Evolutionary conservation across 2,329 filamentous ascomycete species (phyloP).

Genomic region (Bipolaris gigantea): DNA sequence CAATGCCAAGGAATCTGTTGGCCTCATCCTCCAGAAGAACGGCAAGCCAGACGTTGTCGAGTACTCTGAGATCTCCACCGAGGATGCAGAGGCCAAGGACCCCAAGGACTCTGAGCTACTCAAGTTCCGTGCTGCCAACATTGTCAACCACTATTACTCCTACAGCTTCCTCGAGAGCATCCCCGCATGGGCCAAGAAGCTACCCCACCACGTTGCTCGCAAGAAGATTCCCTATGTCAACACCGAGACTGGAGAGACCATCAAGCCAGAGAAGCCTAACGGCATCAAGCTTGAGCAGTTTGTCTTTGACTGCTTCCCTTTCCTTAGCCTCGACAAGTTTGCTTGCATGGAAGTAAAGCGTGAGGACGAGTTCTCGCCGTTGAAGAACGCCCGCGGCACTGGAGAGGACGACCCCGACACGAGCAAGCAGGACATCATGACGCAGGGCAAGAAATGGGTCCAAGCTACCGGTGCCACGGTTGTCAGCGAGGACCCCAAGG

Average conservation of each 20-base stretch:
- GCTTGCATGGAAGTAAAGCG: conserved; percentile 94
- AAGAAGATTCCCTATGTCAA: conserved; percentile 97
- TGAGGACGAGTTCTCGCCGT: conserved; percentile 95
- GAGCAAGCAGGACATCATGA: conserved; percentile 85
- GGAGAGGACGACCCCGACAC: conserved; percentile 94
- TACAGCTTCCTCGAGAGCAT: conserved; percentile 90
- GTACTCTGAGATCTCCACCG: conserved; percentile 93
- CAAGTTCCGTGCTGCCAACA: conserved; percentile 97
- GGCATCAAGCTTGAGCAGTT: conserved; percentile 99
- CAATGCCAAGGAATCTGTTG: conserved; percentile 92
- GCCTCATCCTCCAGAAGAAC: conserved; percentile 91
- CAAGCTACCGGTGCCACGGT: conserved; percentile 76
- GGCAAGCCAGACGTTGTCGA: conserved; percentile 96
- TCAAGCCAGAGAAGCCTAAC: conserved; percentile 94
- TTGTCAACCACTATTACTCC: conserved; percentile 99
- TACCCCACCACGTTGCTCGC: conserved; percentile 92
- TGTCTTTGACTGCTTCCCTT: conserved; percentile 96
- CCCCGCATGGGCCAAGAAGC: conserved; percentile 78
- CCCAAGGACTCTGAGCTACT: conserved; percentile 77
- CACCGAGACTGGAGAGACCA: conserved; percentile 71
- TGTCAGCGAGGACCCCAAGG: conserved; percentile 57
- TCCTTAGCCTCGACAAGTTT: conserved; percentile 83
- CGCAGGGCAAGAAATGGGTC: conserved; percentile 85
- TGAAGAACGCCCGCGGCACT: conserved; percentile 84
- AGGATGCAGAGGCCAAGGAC: conserved; percentile 87